These are phyloP conservation scores for Tulasnella sp. DNA, from an alignment of 768 basidiomycete genomes.

Conservation along the genomic window DNA sequence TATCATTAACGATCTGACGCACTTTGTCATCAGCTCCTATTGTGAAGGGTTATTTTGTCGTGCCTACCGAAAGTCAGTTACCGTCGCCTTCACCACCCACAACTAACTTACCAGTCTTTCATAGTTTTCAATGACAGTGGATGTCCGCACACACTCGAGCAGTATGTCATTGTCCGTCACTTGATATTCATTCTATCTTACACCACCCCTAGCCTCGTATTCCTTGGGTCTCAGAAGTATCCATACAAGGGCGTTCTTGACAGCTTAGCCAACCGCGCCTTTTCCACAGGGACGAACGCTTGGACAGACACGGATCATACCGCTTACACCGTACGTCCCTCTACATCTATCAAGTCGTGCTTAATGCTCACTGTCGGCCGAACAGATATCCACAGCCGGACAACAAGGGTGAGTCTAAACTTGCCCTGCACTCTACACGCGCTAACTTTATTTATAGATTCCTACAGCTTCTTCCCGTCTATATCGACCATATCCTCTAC, in stretches of 20 bases:
- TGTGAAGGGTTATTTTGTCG: slow-evolving; percentile 82
- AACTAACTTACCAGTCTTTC: not conserved
- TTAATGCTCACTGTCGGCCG: too few relatives aligned
- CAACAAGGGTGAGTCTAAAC: slow-evolving; percentile 50
- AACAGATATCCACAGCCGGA: slow-evolving; percentile 91
- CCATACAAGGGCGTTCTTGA: slow-evolving; percentile 95
- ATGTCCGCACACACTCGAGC: slow-evolving; percentile 92
- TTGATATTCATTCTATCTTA: slow-evolving; percentile 1
- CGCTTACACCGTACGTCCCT: slow-evolving; percentile 90
- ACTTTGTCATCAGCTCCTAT: slow-evolving; percentile 47
- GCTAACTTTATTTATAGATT: slow-evolving; percentile 27
- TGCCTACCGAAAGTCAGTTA: slow-evolving; percentile 76
- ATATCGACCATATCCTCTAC: slow-evolving; percentile 91
- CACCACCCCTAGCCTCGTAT: slow-evolving; percentile 50
- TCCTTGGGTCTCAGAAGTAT: slow-evolving; percentile 91
- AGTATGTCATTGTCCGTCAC: slow-evolving; percentile 39
- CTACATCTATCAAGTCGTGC: too few relatives aligned
- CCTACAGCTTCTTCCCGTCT: slow-evolving; percentile 73
- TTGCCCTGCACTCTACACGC: slow-evolving; percentile 22
- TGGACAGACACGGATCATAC: slow-evolving; percentile 97
- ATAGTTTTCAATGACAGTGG: slow-evolving; percentile 89
- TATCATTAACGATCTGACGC: slow-evolving; percentile 7
- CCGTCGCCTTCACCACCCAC: slow-evolving; percentile 12
- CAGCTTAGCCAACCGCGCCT: slow-evolving; percentile 85
- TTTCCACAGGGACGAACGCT: slow-evolving; percentile 60